Percentiles rank a stretch among this genome's conserved stretches.
These are phyloP conservation scores for Homolaphlyctis polyrhiza DNA, from an alignment of 371 early-diverging fungal species.

Conservation along the genomic window DNA sequence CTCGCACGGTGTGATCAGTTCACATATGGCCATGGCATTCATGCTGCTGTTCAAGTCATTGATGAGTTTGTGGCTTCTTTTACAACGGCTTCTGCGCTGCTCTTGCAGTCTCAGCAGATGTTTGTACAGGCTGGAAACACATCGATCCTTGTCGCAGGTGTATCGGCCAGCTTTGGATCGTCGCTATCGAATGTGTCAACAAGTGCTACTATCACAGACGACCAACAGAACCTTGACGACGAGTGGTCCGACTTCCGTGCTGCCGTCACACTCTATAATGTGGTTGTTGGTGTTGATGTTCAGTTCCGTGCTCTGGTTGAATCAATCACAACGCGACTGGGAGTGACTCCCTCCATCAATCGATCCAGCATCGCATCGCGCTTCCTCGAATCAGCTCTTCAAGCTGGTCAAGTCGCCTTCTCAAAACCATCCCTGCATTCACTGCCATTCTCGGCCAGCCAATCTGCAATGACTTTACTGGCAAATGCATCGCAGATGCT, in stretches of 20 bases:
- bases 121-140: neutral
- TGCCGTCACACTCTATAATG: neutral
- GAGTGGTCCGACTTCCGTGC: constrained; percentile 4
- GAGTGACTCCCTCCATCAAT: neutral
- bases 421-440: neutral
- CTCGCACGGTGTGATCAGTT: constrained; percentile 51
- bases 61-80: constrained; percentile 40
- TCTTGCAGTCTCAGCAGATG: neutral
- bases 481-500: constrained; percentile 48
- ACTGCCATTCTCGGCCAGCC: neutral
- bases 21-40: constrained; percentile 59
- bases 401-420: neutral
- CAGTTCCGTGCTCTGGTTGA: neutral
- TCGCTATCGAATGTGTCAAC: too few relatives aligned
- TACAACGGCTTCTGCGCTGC: neutral
- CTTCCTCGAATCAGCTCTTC: neutral
- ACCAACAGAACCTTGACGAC: neutral
- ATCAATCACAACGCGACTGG: neutral
- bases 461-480: constrained; percentile 6
- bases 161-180: too few relatives aligned
- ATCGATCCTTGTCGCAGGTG: neutral
- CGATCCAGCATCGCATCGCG: neutral
- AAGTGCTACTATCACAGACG: neutral
- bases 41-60: constrained; percentile 47
- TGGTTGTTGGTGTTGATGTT: neutral